Conservation (phyloP, 352 stramenopile genomes). For the Phytophthora sp. region DNA sequence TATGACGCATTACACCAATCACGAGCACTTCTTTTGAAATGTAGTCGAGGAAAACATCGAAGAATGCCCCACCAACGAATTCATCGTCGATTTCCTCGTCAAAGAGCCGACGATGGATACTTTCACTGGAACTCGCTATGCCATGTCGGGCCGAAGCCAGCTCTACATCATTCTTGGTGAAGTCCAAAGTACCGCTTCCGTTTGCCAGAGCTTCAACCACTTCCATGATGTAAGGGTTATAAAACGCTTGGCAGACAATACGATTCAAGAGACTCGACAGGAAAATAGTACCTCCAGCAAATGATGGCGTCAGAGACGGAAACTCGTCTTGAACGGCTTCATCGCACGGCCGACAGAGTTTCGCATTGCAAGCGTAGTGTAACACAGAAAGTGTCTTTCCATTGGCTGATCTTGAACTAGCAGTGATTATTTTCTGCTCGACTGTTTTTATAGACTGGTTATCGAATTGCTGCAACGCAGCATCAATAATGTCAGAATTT, state of each 20-base stretch:
- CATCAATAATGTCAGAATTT: constrained; percentile 40
- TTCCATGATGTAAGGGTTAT: constrained; percentile 80
- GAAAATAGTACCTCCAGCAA: constrained; percentile 62
- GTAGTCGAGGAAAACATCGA: constrained; percentile 54
- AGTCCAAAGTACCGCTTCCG: constrained; percentile 21
- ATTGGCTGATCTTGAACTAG: not conserved
- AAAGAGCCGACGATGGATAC: constrained; percentile 32
- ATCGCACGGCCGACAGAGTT: constrained; percentile 61
- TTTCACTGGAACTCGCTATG: not conserved
- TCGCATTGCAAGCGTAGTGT: constrained; percentile 51
- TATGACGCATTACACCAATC: constrained; percentile 55
- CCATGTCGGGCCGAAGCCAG: not conserved
- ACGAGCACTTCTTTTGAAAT: constrained; percentile 50
- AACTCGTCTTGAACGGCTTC: constrained; percentile 50
- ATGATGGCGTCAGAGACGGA: constrained; percentile 60
- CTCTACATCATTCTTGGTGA: not conserved
- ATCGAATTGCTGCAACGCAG: constrained; percentile 46
- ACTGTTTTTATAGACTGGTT: constrained; percentile 11
- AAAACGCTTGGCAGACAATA: constrained; percentile 79
- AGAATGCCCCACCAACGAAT: constrained; percentile 50
- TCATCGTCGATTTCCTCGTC: constrained; percentile 45
- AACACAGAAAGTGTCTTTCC: constrained; percentile 53
- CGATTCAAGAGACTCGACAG: constrained; percentile 65
- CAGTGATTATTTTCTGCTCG: constrained; percentile 13
- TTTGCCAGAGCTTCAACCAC: constrained; percentile 58